Base-by-base conservation (phyloP, 1,139 yeast species). In the Geotrichum restrictum region DNA sequence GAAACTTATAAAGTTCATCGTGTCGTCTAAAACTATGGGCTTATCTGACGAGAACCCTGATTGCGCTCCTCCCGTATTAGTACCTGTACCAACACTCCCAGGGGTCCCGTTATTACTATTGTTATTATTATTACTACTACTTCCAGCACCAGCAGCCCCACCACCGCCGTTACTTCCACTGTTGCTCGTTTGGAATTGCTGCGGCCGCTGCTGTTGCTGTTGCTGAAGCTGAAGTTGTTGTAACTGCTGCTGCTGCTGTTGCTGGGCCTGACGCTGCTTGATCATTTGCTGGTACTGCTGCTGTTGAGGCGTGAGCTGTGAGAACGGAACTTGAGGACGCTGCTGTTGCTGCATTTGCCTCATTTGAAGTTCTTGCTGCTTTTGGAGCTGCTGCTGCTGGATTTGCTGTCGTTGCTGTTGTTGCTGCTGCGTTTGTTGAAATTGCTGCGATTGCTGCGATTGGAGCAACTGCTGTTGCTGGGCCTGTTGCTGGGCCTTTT, bases 271-370 rank as follows among this genome's bases (percentile, higher is more conserved):
- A 21, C 44, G 48, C 18, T 43, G 53, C 8, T 46, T 57, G 31
- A 51, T 57, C 39, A 49, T 55, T 34, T 55, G 54, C 16, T 47
- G 49, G 13, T 45, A 36, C n/a, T 46, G 45, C 40, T 46, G 48
- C 51, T 52, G 48, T 16, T 34, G 45, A n/a, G 50, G 41, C 6
- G 50, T 40, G 16, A 51, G 49, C 33, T 46, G 42, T 18, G 45
- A 33, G 13, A 32, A 45, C 36, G 37, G 18, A 14, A n/a, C 39
- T 16, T 24, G 38, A 14, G 22, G 45, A 19, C 47, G 32, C 14
- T 43, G 48, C 32, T 51, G 46, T 27, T 13, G 42, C 40, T 48
- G 45, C 19, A 44, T 42, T 14, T 39, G 49, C 36, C 39, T 37
- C 18, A 18, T 32, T 31, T 48, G 36, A n/a, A 41, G 48, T 18